Evolutionary conservation across 2,329 filamentous ascomycete species (phyloP).

Genomic region (Colletotrichum sp.): DNA sequence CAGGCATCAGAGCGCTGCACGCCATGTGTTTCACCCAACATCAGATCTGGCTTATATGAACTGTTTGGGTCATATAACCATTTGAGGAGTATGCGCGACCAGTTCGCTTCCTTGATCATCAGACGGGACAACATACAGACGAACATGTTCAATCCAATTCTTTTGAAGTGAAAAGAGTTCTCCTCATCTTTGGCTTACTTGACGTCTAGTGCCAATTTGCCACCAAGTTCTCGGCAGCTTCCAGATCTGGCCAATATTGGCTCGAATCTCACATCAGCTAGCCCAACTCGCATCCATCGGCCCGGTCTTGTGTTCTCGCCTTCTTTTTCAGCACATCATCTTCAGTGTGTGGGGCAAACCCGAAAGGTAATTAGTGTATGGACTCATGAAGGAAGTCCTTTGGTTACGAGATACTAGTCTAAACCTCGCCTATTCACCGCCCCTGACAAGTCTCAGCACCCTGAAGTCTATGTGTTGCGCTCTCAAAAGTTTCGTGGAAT

Average conservation of each 20-base stretch:
- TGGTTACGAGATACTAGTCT: not conserved
- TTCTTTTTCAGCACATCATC: not conserved
- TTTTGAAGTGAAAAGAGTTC: not conserved
- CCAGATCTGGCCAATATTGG: not conserved
- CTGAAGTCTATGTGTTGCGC: accelerated
- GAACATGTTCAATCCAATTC: not conserved
- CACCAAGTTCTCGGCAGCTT: not conserved
- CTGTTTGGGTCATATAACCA: no score
- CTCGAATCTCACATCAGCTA: not conserved
- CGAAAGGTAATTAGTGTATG: not conserved
- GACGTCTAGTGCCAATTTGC: not conserved
- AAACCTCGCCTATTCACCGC: not conserved
- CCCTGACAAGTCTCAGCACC: not conserved
- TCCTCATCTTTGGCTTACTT: not conserved
- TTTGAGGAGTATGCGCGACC: not conserved
- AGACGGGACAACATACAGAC: not conserved
- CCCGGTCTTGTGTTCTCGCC: not conserved
- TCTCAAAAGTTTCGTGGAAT: not conserved
- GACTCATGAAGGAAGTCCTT: not conserved
- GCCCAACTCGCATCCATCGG: not conserved
- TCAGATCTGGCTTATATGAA: not conserved
- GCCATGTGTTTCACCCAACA: not conserved
- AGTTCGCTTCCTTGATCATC: not conserved
- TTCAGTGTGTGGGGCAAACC: not conserved
- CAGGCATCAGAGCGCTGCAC: not conserved